Evolutionary conservation across 148 eudicot genomes (phyloP), one percentile per base, ranked within the genome.

Genomic region (Rhododendron ferrugineum): DNA sequence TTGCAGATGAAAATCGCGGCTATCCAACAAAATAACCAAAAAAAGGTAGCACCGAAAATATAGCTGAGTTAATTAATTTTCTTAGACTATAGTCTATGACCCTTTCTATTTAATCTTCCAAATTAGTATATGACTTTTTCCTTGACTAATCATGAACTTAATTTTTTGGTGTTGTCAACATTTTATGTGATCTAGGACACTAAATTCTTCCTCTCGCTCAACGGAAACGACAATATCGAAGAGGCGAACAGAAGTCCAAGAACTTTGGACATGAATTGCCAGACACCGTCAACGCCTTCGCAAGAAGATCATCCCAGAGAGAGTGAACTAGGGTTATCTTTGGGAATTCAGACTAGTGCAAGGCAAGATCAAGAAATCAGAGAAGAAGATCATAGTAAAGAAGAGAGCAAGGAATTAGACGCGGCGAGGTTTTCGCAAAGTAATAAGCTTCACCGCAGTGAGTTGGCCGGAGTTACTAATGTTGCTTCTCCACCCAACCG

Each of bases 291-390:
- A 14, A 50, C 90, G 26, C 54, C 87, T 54, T 81, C 87, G 6
- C 80, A 49, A 84, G 91, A 88, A 73, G 86, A 88, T 30, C 83
- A 58, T 83, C 46, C 37, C 6, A 50, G 42, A 9, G 91, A 86
- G 16, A 83, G 82, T 37, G 89, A 85, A 81, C 88, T 92, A 89
- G 92, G 92, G 88, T 84, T 92, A 58, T 92, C 94, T n/a, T 86
- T 92, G 85, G 89, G 84, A 37, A 74, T 92, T 20, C 87, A 84
- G 34, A 87, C 88, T 30, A 70, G 74, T 82, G 46, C 58, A 23
- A 83, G 77, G 62, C 66, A 81, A 80, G 81, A 40, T 40, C 44
- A 74, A 49, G 82, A 54, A 66, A 75, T 28, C 5, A 68, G 47
- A 77, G 83, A 84, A 18, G 86, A 82, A 46, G 85, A 85, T 11